Base-by-base conservation (phyloP, 169 alveolate genomes). In the Plasmodium blacklocki region DNA sequence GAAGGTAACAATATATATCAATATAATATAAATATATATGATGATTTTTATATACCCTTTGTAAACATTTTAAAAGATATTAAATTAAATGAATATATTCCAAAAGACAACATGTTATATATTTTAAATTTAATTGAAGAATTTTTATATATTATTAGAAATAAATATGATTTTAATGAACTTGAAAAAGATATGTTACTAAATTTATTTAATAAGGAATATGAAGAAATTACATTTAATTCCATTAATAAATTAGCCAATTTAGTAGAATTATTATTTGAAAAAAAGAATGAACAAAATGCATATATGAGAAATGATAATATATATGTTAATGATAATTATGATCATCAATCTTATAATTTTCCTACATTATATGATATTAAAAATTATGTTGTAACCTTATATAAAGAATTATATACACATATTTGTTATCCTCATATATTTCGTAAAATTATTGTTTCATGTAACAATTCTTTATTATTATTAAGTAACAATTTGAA, bases 221-320 rank as follows among this genome's bases (percentile, higher is more conserved):
- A 78, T 23, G 89, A 78, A 78, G 89, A 78, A 78, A 78, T 78
- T 49, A 78, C 89, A n/a, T 78, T 78, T 58, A 50, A 54, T 26
- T 78, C 89, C 8, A 78, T 78, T 68, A 78, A 78, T 45, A 78
- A 78, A 66, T 52, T 78, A 12, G 74, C 66, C n/a, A 59, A 78
- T 15, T 47, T 78, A 43, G 89, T 78, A 21, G 89, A 78, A 32
- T 21, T 66, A 9, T 21, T 78, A 64, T 78, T 78, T 56, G 75
- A 78, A 45, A 78, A 78, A 39, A 70, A 47, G 43, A 64, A 39
- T 21, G 47, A 39, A 0, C 47, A 39, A 39, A 39, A 39, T 39
- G 9, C 47, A 39, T 39, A 39, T 39, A 29, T 66, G 56, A 59
- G 80, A 63, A 66, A 47, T 29, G 47, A 49, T 26, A 50, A 50